Percentiles rank a stretch among this genome's conserved stretches.
These are phyloP conservation scores for Coniochaeta sp. DNA, from an alignment of 2,329 filamentous ascomycete genomes.

Conservation along the genomic window DNA sequence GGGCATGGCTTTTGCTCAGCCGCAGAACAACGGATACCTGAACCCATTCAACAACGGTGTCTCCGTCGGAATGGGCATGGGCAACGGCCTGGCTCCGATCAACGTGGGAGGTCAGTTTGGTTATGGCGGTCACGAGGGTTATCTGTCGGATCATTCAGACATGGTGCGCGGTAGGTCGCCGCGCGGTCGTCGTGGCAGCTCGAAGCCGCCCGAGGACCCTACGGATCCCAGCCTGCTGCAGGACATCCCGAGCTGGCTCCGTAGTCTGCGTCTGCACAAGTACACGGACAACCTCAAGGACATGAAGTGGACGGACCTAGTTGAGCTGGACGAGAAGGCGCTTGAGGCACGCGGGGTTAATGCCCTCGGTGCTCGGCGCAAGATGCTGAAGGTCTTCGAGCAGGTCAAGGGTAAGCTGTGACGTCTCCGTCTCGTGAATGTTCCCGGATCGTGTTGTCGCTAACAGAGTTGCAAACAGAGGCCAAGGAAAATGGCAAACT, in stretches of 20 bases:
- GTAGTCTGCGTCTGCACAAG: slow-evolving; percentile 92
- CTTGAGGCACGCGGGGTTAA: slow-evolving; percentile 91
- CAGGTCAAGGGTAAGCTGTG: slow-evolving; percentile 67
- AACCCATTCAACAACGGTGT: slow-evolving; percentile 72
- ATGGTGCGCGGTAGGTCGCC: slow-evolving; percentile 86
- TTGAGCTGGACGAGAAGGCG: slow-evolving; percentile 88
- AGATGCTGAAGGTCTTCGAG: slow-evolving; percentile 99
- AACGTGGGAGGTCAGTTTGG: slow-evolving; percentile 63
- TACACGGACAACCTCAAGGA: slow-evolving; percentile 98
- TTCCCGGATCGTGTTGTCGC: slow-evolving; percentile 2
- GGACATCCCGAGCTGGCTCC: slow-evolving; percentile 93
- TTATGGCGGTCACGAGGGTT: slow-evolving; percentile 67
- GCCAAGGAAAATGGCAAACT: slow-evolving; percentile 70
- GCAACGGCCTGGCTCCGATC: slow-evolving; percentile 63
- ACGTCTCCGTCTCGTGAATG: not conserved
- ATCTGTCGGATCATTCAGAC: slow-evolving; percentile 90
- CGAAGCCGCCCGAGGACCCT: slow-evolving; percentile 95
- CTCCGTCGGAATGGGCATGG: slow-evolving; percentile 52
- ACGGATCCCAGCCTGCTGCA: slow-evolving; percentile 85
- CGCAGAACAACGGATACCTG: slow-evolving; percentile 91
- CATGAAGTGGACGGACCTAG: slow-evolving; percentile 88
- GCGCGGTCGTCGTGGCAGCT: slow-evolving; percentile 84
- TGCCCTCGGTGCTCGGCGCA: slow-evolving; percentile 85
- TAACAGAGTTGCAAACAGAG: slow-evolving; percentile 35
- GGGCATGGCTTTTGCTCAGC: slow-evolving; percentile 72